These are phyloP conservation scores for Cardiospermum halicacabum DNA, from an alignment of 345 rosid species.

Conservation along the genomic window DNA sequence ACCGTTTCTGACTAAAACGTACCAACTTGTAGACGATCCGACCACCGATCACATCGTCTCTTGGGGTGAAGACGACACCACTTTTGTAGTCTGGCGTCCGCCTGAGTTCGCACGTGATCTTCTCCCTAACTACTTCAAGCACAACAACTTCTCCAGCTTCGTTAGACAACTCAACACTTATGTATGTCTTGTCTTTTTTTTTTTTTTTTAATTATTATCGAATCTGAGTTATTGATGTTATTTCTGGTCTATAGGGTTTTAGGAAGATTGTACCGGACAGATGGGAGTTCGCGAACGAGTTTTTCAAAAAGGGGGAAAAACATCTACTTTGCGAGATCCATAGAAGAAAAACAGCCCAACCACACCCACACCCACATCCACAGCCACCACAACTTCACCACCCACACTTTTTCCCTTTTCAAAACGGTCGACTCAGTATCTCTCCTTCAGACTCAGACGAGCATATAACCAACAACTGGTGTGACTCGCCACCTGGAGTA, in stretches of 20 bases:
- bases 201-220: not conserved
- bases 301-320: slow-evolving; percentile 88
- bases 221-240: slow-evolving; percentile 15
- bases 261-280: slow-evolving; percentile 96
- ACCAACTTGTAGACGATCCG: slow-evolving; percentile 92
- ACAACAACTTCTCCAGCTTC: slow-evolving; percentile 95
- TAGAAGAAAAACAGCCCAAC: slow-evolving; percentile 76
- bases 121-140: slow-evolving; percentile 94
- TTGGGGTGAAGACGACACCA: slow-evolving; percentile 88
- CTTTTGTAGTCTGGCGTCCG: slow-evolving; percentile 91
- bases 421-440: slow-evolving; percentile 47
- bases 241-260: slow-evolving; percentile 59
- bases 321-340: slow-evolving; percentile 94
- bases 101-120: slow-evolving; percentile 96
- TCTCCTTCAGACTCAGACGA: slow-evolving; percentile 59
- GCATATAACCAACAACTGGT: slow-evolving; percentile 54
- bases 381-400: slow-evolving; percentile 45
- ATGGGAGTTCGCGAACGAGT: slow-evolving; percentile 97
- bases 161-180: slow-evolving; percentile 98
- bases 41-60: slow-evolving; percentile 80
- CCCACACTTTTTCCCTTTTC: slow-evolving; percentile 49
- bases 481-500: slow-evolving; percentile 48
- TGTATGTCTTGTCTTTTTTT: slow-evolving; percentile 28
- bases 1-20: slow-evolving; percentile 92
- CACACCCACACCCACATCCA: slow-evolving; percentile 45